Evolutionary conservation across 345 rosid species (phyloP).

Genomic region (Acer campestre): DNA sequence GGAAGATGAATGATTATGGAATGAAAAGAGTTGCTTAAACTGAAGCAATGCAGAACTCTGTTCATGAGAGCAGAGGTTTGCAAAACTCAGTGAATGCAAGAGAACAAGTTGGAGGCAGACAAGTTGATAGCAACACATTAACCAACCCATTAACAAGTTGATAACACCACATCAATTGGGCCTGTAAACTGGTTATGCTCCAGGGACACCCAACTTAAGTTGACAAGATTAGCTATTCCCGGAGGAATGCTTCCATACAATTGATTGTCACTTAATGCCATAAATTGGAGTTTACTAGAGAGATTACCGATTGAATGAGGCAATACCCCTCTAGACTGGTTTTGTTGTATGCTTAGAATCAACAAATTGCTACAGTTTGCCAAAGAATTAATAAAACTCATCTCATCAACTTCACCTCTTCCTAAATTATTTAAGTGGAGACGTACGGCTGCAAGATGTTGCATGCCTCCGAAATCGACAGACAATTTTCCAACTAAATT

Average conservation of each 20-base stretch:
- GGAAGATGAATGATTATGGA: too few relatives aligned
- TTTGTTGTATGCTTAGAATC: background rate
- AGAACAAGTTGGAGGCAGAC: too few relatives aligned
- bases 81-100: too few relatives aligned
- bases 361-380: background rate
- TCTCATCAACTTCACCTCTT: constrained; percentile 7
- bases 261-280: background rate
- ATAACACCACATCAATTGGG: too few relatives aligned
- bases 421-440: constrained; percentile 3
- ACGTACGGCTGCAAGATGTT: background rate
- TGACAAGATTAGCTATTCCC: background rate
- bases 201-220: background rate
- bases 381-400: background rate
- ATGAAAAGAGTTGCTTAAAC: too few relatives aligned
- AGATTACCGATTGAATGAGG: constrained; percentile 22
- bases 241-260: constrained; percentile 21
- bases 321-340: constrained; percentile 18
- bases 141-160: too few relatives aligned
- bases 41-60: too few relatives aligned
- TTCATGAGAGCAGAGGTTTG: too few relatives aligned
- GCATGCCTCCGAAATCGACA: constrained; percentile 5
- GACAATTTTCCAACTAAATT: too few relatives aligned
- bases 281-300: background rate
- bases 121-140: too few relatives aligned
- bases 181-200: constrained; percentile 9